Conservation (phyloP, 352 stramenopile genomes). For the Phytophthora uliginosa region DNA sequence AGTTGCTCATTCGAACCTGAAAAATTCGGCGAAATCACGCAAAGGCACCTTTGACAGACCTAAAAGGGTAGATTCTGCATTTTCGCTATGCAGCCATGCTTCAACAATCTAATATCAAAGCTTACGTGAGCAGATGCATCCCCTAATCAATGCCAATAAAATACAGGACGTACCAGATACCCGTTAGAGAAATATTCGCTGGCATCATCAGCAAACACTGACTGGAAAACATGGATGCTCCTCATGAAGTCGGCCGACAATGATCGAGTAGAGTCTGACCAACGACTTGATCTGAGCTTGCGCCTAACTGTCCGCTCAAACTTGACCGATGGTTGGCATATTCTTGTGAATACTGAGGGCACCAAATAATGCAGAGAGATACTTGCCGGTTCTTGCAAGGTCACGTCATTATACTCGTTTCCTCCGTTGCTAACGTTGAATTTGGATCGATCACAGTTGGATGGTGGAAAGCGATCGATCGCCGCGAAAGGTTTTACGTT, state of each 20-base stretch:
- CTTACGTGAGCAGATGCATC: neutral
- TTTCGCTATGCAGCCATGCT: slow-evolving; percentile 38
- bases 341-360: slow-evolving; percentile 32
- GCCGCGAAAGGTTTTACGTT: neutral
- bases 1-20: slow-evolving; percentile 30
- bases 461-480: neutral
- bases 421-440: neutral
- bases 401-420: neutral
- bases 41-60: slow-evolving; percentile 51
- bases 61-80: slow-evolving; percentile 32
- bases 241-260: slow-evolving; percentile 26
- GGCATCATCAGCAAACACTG: slow-evolving; percentile 27
- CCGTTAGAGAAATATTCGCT: slow-evolving; percentile 30
- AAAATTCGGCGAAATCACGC: slow-evolving; percentile 21
- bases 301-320: slow-evolving; percentile 40
- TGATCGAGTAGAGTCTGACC: neutral
- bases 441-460: neutral
- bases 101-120: slow-evolving; percentile 48
- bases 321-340: neutral
- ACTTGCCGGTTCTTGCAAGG: neutral
- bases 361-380: slow-evolving; percentile 39
- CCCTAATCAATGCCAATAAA: neutral
- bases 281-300: slow-evolving; percentile 29
- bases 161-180: slow-evolving; percentile 40
- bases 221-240: slow-evolving; percentile 43